Base-by-base conservation (phyloP, 2,329 filamentous ascomycete species). In the Colletotrichum australisinense region DNA sequence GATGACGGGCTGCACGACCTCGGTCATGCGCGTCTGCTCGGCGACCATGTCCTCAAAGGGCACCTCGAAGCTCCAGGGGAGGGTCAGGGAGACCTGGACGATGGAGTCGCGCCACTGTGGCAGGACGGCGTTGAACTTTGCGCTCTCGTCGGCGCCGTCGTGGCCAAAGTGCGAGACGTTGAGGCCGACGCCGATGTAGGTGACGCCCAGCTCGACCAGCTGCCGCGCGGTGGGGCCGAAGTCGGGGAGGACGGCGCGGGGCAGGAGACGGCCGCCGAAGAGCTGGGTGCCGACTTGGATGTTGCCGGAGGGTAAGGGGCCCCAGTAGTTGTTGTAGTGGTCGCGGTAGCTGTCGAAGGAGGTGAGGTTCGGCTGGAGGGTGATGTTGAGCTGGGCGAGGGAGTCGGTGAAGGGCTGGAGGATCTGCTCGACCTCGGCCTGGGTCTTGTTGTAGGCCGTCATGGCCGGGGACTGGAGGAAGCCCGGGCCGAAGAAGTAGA, bases 391-490 rank as follows among this genome's bases (percentile, higher is more conserved):
- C 22, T 28, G 66, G 11, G 71, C 69, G 19, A 80, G 69, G 22
- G 75, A 70, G 28, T 76, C 67, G n/a, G 81, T 77, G 5, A 90
- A 83, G 1, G 87, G 86, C 9, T 78, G 67, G 1, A 90, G 77
- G 9, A 86, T 80, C 1, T 75, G 77, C 6, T 82, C 78, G 3
- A 86, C 78, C 28, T 87, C 78, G 8, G 78, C 78, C 0, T 80
- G 79, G 0, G 82, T 83, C 46, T 86, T 84, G 68, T 84, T 81
- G n/a, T 85, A 87, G 0, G 81, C 82, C 0, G 86, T 88, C 12
- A 89, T 75, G 26, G 68, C 69, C 24, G 67, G 63, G n/a, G 63
- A 67, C 35, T 67, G 63, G 49, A 74, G 53, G 58, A 68, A 67
- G 9, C 72, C 72, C 72, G 85, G 84, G 63, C 82, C 86, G 74